Base-by-base conservation (phyloP, 768 basidiomycete genomes). In the Collybia mongolica region DNA sequence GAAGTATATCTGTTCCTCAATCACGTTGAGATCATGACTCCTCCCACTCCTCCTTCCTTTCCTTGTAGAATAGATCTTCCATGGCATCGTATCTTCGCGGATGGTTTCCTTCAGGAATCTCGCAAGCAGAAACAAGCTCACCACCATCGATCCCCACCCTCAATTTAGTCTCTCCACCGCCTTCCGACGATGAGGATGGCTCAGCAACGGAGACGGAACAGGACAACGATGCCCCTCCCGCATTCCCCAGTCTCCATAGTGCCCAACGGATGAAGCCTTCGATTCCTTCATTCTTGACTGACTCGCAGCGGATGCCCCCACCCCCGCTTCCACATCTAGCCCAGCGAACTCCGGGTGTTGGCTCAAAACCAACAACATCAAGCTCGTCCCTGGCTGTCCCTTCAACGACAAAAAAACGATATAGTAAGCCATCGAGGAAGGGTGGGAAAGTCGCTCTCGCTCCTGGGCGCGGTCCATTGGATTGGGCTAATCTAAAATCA, bases 401-500 rank as follows among this genome's bases (percentile, higher is more conserved):
- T 1, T 73, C 79, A n/a, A 74, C 77, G 7, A 88, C 89, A 14
- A 85, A 80, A 6, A 79, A 79, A 56, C 72, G 73, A 1, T 84
- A 84, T 0, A 60, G 68, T 14, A 80, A 79, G 51, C 72, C 77
- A 11, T 62, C 70, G 5, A 87, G 84, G 60, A 83, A 75, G 58
- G 72, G 83, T 18, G 79, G 75, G 24, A 98, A 95, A 70, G 93
- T 97, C 0, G 90, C 85, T 4, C 79, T 99, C 3, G 85, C 90
- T 9, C 95, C 96, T 1, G 97, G 97, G 5, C 88, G 88, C 66
- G 89, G 91, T 54, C 84, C 93, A 8, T 67, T 99, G 23, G 97
- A 99, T 68, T 99, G 96, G 96, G 94, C 93, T 1, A 83, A 78
- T 40, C 69, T 97, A 51, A 94, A 95, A 66, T 71, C 82, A 3